Percentiles rank a stretch among this genome's conserved stretches.
These are phyloP conservation scores for Dispira parvispora DNA, from an alignment of 192 early-diverging fungal genomes.

Conservation along the genomic window DNA sequence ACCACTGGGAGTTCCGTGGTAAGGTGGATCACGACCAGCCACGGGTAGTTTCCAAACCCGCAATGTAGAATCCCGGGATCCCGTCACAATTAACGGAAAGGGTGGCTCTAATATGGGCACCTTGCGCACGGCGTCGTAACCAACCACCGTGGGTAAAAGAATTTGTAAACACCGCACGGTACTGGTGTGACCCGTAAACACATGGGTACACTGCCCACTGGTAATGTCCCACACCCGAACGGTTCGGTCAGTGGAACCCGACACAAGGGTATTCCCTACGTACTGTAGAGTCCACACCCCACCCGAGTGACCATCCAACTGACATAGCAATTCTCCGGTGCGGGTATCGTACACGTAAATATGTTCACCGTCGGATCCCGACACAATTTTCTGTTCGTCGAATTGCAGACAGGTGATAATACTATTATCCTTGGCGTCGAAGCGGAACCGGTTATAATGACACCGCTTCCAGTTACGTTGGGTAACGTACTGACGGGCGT, in stretches of 20 bases:
- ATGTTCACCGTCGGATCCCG: constrained; percentile 79
- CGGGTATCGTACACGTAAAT: constrained; percentile 86
- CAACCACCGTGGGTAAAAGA: constrained; percentile 47
- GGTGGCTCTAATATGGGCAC: constrained; percentile 34
- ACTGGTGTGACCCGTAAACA: constrained; percentile 85
- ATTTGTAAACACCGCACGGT: constrained; percentile 92
- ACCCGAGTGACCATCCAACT: constrained; percentile 74
- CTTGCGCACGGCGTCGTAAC: constrained; percentile 10
- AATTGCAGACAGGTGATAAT: constrained; percentile 95
- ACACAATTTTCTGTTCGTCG: constrained; percentile 90
- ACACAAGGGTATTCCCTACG: constrained; percentile 72
- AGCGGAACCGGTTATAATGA: constrained; percentile 52
- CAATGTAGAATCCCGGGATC: constrained; percentile 84
- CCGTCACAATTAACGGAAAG: constrained; percentile 81
- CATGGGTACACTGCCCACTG: constrained; percentile 72
- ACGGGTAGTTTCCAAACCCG: constrained; percentile 86
- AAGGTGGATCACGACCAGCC: constrained; percentile 37
- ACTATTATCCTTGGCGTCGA: constrained; percentile 61
- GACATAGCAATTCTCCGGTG: constrained; percentile 54
- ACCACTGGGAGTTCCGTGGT: constrained; percentile 17
- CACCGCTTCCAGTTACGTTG: constrained; percentile 75
- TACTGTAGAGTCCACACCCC: constrained; percentile 98
- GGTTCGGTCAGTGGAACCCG: constrained; percentile 86
- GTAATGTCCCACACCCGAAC: constrained; percentile 96
- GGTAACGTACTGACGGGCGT: constrained; percentile 59